Evolutionary conservation across 73 alveolate species (phyloP).

Genomic region (Loxodes magnus): DNA sequence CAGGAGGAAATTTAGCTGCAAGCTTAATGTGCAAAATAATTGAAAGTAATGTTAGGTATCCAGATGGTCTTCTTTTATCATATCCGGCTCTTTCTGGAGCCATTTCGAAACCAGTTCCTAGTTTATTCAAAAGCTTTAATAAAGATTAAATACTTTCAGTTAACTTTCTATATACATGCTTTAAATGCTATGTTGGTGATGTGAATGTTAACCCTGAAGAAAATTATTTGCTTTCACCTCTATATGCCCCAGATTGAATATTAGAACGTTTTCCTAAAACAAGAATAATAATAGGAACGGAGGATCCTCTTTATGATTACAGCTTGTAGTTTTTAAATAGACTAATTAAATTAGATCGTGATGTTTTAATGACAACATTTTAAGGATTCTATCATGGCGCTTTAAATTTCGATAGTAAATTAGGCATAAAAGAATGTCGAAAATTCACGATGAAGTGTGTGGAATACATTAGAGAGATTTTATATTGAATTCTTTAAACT

Average conservation of each 20-base stretch:
- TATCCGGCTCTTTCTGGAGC: constrained; percentile 69
- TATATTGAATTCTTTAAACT: too few relatives aligned
- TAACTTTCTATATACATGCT: constrained; percentile 74
- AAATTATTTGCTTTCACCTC: constrained; percentile 59
- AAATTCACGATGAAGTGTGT: background rate
- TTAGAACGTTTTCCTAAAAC: constrained; percentile 43
- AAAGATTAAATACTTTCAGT: constrained; percentile 71
- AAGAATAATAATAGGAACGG: constrained; percentile 49
- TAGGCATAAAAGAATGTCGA: background rate
- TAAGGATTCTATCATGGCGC: constrained; percentile 3
- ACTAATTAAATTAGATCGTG: background rate
- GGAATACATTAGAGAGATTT: background rate
- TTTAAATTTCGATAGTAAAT: background rate
- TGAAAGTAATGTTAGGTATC: constrained; percentile 49
- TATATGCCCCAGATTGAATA: constrained; percentile 26
- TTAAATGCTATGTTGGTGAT: constrained; percentile 52
- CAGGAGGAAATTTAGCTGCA: constrained; percentile 92
- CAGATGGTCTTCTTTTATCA: constrained; percentile 60
- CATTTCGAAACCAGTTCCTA: constrained; percentile 29
- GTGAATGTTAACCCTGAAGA: constrained; percentile 9
- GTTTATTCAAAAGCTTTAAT: constrained; percentile 39
- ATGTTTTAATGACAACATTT: constrained; percentile 6
- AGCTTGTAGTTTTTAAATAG: constrained; percentile 16
- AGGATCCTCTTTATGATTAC: constrained; percentile 63
- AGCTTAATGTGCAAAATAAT: constrained; percentile 48